A percentile compares a stretch with the other conserved stretches of the same genome.
Conservation (phyloP, 106 monocot genomes). For the Allium fistulosum region DNA sequence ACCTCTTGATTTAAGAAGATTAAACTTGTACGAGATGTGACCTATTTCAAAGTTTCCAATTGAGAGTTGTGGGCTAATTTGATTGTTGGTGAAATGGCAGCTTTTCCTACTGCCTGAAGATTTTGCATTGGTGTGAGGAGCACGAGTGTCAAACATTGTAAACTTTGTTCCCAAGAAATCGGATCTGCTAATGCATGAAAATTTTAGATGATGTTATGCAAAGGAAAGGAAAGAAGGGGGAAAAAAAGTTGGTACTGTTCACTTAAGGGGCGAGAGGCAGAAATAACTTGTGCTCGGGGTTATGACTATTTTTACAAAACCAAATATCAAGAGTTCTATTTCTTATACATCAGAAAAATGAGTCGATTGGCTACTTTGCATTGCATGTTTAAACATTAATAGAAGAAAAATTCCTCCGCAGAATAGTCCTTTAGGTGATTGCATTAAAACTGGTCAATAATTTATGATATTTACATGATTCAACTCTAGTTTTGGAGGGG, state of each 20-base stretch:
- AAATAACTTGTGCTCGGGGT: no score
- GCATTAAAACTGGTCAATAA: neutral
- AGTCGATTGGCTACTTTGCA: neutral
- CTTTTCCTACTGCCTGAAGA: conserved; percentile 24
- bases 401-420: neutral
- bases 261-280: no score
- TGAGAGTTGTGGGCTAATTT: conserved; percentile 58
- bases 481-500: neutral
- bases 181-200: conserved; percentile 33
- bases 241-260: neutral
- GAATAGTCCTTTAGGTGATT: neutral
- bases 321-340: no score
- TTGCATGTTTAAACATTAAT: neutral
- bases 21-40: conserved; percentile 61
- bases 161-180: conserved; percentile 85
- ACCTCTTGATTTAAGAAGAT: conserved; percentile 53
- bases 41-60: conserved; percentile 54
- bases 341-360: neutral
- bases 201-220: neutral
- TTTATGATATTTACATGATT: neutral
- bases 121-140: conserved; percentile 63
- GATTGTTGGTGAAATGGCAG: conserved; percentile 54
- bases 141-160: conserved; percentile 53
- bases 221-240: neutral
- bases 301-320: no score